Evolutionary conservation across 768 basidiomycete genomes (phyloP).

Genomic region (Mycena capillaripes): DNA sequence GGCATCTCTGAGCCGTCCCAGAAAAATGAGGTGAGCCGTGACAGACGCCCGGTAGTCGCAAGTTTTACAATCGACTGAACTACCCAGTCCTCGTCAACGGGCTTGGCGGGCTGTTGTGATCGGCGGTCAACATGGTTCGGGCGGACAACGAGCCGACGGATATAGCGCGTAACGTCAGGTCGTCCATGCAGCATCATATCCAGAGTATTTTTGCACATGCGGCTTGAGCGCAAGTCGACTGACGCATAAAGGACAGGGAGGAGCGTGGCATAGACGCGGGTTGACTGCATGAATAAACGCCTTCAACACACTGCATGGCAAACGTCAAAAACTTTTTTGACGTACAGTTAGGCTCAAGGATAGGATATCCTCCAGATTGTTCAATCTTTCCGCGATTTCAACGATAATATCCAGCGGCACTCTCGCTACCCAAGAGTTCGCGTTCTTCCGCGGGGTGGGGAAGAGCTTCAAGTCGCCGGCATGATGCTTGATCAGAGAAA

Average conservation of each 20-base stretch:
- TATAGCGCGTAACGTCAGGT: constrained; percentile 26
- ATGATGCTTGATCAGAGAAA: constrained; percentile 30
- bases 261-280: constrained; percentile 33
- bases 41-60: constrained; percentile 29
- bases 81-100: constrained; percentile 34
- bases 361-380: constrained; percentile 26
- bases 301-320: neutral
- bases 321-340: neutral
- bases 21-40: constrained; percentile 34
- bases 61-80: constrained; percentile 27
- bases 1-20: constrained; percentile 38
- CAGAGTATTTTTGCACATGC: constrained; percentile 28
- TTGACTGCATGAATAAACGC: constrained; percentile 16
- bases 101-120: constrained; percentile 23
- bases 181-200: constrained; percentile 13
- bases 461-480: constrained; percentile 13
- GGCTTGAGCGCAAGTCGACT: constrained; percentile 34
- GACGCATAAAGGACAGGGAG: constrained; percentile 36
- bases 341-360: constrained; percentile 32
- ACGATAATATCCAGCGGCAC: constrained; percentile 36
- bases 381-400: constrained; percentile 33
- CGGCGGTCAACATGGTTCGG: constrained; percentile 35
- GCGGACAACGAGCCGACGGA: constrained; percentile 32
- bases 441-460: neutral
- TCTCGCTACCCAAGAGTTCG: neutral